These are phyloP conservation scores for Vicia faba DNA, from an alignment of 306 rosid genomes.

Conservation along the genomic window DNA sequence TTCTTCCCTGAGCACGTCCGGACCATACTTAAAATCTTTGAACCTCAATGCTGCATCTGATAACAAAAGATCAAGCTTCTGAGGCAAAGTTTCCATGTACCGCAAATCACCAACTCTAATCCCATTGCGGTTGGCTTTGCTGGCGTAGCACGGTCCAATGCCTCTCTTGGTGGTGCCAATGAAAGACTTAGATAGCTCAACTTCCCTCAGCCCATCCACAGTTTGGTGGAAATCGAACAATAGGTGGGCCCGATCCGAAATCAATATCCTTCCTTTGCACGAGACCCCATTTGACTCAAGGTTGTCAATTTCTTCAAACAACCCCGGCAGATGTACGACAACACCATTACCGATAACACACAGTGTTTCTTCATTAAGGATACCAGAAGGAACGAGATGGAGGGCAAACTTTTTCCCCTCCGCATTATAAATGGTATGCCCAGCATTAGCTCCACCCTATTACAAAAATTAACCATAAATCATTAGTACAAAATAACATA, in stretches of 20 bases:
- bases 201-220: constrained; percentile 91
- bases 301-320: constrained; percentile 82
- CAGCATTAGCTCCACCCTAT: constrained; percentile 98
- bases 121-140: constrained; percentile 87
- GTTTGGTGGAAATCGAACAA: constrained; percentile 91
- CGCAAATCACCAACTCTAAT: constrained; percentile 87
- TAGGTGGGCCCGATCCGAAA: constrained; percentile 91
- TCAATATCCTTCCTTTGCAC: constrained; percentile 85
- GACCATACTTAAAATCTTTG: constrained; percentile 67
- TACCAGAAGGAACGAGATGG: constrained; percentile 96
- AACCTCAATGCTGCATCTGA: constrained; percentile 80
- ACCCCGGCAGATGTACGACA: constrained; percentile 87
- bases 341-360: constrained; percentile 97
- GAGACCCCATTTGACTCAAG: constrained; percentile 81
- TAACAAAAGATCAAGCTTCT: constrained; percentile 76
- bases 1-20: constrained; percentile 75
- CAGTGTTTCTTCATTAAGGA: constrained; percentile 82
- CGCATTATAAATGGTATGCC: constrained; percentile 89
- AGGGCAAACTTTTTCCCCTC: constrained; percentile 98
- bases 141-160: constrained; percentile 93
- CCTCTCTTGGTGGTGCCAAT: constrained; percentile 99
- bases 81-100: constrained; percentile 86
- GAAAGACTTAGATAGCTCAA: constrained; percentile 88
- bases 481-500: constrained; percentile 23
- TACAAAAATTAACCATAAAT: constrained; percentile 5